These are phyloP conservation scores for Beta corolliflora DNA, from an alignment of 179 eudicot genomes.

Conservation along the genomic window DNA sequence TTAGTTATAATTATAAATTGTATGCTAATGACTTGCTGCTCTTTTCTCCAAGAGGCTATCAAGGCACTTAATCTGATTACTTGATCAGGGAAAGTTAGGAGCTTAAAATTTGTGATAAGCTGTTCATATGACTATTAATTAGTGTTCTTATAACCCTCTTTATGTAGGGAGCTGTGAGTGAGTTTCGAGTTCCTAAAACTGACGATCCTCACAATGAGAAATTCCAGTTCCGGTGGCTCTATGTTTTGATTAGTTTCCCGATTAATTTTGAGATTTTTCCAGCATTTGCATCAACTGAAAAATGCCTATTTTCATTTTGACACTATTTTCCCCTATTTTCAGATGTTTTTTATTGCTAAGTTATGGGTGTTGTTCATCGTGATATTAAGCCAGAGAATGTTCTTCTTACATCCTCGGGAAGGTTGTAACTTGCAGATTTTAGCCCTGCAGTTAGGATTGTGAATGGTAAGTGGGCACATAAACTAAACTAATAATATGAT, in stretches of 20 bases:
- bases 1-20: not conserved
- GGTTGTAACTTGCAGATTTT: no score
- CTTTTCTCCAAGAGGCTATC: conserved; percentile 68
- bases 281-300: no score
- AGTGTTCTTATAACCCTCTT: conserved; percentile 6
- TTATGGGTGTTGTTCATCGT: no score
- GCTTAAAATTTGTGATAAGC: not conserved
- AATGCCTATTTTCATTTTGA: no score
- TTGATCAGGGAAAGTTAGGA: not conserved
- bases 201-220: conserved; percentile 33
- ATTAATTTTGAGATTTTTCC: no score
- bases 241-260: conserved; percentile 11
- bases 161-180: conserved; percentile 55
- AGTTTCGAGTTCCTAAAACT: conserved; percentile 41
- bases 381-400: no score
- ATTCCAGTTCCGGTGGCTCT: conserved; percentile 57
- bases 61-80: conserved; percentile 35
- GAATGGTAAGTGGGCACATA: no score
- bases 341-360: no score
- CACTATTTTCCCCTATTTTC: no score
- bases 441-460: no score
- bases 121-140: not conserved
- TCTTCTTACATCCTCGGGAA: no score
- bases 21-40: conserved; percentile 25
- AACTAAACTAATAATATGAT: no score